Evolutionary conservation across 1,284 basidiomycete genomes (phyloP).

Genomic region (Fomitopsis palustris): DNA sequence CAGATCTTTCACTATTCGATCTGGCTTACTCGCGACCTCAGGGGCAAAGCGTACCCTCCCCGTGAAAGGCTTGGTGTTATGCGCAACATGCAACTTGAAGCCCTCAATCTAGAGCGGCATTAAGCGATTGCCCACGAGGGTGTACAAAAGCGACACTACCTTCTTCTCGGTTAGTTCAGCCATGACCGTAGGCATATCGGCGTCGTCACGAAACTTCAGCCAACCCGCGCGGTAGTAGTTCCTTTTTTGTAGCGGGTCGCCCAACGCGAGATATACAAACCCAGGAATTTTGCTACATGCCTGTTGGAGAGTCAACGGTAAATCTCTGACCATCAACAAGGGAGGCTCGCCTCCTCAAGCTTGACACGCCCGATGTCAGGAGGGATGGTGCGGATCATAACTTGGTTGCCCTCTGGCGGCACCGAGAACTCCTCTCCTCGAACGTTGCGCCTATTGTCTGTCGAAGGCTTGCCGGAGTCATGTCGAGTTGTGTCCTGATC

Average conservation of each 20-base stretch:
- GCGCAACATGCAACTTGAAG: slow-evolving; percentile 87
- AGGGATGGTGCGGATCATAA: slow-evolving; percentile 92
- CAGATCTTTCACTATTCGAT: slow-evolving; percentile 77
- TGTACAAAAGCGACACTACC: slow-evolving; percentile 40
- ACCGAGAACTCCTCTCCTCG: slow-evolving; percentile 76
- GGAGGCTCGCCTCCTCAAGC: slow-evolving; percentile 72
- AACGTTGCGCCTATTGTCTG: slow-evolving; percentile 43
- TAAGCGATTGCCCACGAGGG: slow-evolving; percentile 3
- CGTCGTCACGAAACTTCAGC: slow-evolving; percentile 81
- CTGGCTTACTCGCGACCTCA: slow-evolving; percentile 73
- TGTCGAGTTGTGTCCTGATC: slow-evolving; percentile 53
- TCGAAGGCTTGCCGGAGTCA: slow-evolving; percentile 50
- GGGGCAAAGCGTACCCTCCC: slow-evolving; percentile 78
- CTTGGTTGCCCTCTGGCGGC: slow-evolving; percentile 77
- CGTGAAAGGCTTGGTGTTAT: slow-evolving; percentile 76
- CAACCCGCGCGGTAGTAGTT: slow-evolving; percentile 92
- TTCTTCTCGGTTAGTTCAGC: slow-evolving; percentile 77
- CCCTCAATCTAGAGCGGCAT: slow-evolving; percentile 71
- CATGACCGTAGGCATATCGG: slow-evolving; percentile 75
- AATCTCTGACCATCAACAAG: slow-evolving; percentile 1
- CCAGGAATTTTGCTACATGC: slow-evolving; percentile 64
- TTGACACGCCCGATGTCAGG: slow-evolving; percentile 85
- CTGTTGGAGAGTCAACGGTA: slow-evolving; percentile 32
- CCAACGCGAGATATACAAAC: slow-evolving; percentile 80
- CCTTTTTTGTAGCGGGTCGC: slow-evolving; percentile 86